A percentile compares a stretch with the other conserved stretches of the same genome.
These are phyloP conservation scores for Leucosporidium yakuticum DNA, from an alignment of 768 basidiomycete genomes.

Conservation along the genomic window DNA sequence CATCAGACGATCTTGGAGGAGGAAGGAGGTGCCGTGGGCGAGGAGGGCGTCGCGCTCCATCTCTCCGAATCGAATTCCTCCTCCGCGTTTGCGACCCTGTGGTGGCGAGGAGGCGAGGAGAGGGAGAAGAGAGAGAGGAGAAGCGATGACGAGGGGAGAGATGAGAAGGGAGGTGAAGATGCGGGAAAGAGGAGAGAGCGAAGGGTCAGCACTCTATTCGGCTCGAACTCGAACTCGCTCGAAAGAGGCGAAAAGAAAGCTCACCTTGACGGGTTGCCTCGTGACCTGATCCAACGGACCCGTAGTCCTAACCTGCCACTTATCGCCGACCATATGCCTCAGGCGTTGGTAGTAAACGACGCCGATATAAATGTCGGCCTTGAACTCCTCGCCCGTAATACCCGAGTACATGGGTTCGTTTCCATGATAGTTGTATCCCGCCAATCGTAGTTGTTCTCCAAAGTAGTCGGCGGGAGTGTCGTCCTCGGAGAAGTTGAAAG, in stretches of 20 bases:
- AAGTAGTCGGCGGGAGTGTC: slow-evolving; percentile 98
- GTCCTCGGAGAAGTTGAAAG: slow-evolving; percentile 82
- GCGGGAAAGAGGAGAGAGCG: no score
- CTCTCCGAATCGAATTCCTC: slow-evolving; percentile 98
- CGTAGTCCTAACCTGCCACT: slow-evolving; percentile 98
- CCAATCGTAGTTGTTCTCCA: slow-evolving; percentile 82
- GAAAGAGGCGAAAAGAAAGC: slow-evolving; percentile 35
- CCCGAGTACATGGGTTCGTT: slow-evolving; percentile 99
- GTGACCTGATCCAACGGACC: slow-evolving; percentile 95
- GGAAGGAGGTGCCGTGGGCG: slow-evolving; percentile 96
- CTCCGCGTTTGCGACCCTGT: slow-evolving; percentile 93
- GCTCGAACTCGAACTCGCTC: neutral
- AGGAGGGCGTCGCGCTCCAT: slow-evolving; percentile 99
- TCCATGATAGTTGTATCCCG: slow-evolving; percentile 98
- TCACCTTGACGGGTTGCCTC: slow-evolving; percentile 90
- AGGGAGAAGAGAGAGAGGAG: no score
- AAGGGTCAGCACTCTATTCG: slow-evolving; percentile 6
- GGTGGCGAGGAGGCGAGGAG: neutral
- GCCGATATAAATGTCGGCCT: slow-evolving; percentile 96
- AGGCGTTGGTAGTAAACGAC: slow-evolving; percentile 98
- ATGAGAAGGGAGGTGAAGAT: neutral
- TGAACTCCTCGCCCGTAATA: slow-evolving; percentile 96
- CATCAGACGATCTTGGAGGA: slow-evolving; percentile 97
- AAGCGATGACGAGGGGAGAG: neutral
- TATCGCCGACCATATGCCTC: slow-evolving; percentile 99